Base-by-base conservation (phyloP, 2,329 filamentous ascomycete species). In the Grosmannia clavigera region DNA sequence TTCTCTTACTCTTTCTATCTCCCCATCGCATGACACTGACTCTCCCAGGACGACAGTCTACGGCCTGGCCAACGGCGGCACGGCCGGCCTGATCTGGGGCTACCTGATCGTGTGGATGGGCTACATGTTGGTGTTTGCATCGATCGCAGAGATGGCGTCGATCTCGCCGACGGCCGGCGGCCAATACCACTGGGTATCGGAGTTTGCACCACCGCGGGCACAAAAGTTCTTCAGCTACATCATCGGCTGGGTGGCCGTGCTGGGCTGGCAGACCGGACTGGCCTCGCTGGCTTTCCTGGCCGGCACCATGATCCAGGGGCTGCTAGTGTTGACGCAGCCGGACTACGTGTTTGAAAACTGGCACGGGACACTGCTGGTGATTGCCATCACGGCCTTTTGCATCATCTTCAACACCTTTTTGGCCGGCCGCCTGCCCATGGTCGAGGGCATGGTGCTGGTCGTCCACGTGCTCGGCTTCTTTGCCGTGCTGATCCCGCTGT, bases 151-250 rank as follows among this genome's bases (percentile, higher is more conserved):
- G 66, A 71, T 76, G 62, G 73, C 73, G 1, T 77, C 74, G 0
- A 77, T 77, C 70, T 74, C 79, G 62, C 64, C 81, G 66, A 66
- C 82, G 65, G 60, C 78, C 0, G 81, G 80, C 54, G 81, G 81
- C 10, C 80, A 85, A 68, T 84, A 84, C 63, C 80, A 83, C 66
- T 83, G 81, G 80, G 79, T 83, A 0, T 79, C 76, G 1, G 76
- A 80, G 64, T 75, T 83, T 59, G 77, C 76, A 2, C 76, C 79
- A 0, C 69, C 68, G 1, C 70, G 70, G 22, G 74, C 73, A 35
- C 76, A 81, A 63, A 80, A 77, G 60, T 76, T 79, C 57, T 70
- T 83, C 6, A 82, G 79, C 63, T 84, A 83, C 65, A 69, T 78
- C 5, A 75, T 76, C 53, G 79, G 76, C 58, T 80, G 77, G 78